phyloP scores from a whole-genome alignment of 2,329 filamentous ascomycete species.

The Thermochaetoides dissita region DNA sequence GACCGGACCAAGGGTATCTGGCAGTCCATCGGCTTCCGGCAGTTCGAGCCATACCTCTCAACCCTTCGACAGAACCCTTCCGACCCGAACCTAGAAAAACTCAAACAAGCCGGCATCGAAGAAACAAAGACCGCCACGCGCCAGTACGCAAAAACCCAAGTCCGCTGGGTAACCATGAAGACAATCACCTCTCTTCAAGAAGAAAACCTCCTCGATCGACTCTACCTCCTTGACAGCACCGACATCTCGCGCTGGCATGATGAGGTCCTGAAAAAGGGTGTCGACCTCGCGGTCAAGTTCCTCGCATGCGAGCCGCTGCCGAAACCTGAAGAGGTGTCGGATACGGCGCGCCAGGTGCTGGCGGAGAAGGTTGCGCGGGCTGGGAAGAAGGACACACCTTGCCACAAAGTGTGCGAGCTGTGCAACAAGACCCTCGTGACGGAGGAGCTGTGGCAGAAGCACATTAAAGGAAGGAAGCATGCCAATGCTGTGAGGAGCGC shows the following conservation, averaged over 20 bases:
- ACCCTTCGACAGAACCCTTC: conserved; percentile 23
- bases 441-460: conserved; percentile 35
- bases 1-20: conserved; percentile 78
- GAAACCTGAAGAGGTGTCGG: conserved; percentile 32
- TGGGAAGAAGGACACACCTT: conserved; percentile 30
- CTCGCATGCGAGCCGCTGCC: conserved; percentile 43
- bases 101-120: conserved; percentile 51
- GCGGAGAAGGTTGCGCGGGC: conserved; percentile 28
- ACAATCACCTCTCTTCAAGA: conserved; percentile 54
- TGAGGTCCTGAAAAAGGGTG: conserved; percentile 52
- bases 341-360: conserved; percentile 39
- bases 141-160: conserved; percentile 74
- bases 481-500: conserved; percentile 9
- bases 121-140: conserved; percentile 70
- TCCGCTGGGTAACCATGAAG: conserved; percentile 77
- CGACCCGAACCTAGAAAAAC: conserved; percentile 31
- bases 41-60: conserved; percentile 61
- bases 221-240: conserved; percentile 75
- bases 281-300: conserved; percentile 47
- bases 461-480: conserved; percentile 31
- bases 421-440: conserved; percentile 53
- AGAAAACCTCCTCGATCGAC: conserved; percentile 36
- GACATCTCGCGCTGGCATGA: conserved; percentile 47
- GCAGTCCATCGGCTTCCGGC: conserved; percentile 93
- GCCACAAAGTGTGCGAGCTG: conserved; percentile 52